phyloP scores from a whole-genome alignment of 78 protist genomes.

The Mastigamoeba balamuthi region DNA sequence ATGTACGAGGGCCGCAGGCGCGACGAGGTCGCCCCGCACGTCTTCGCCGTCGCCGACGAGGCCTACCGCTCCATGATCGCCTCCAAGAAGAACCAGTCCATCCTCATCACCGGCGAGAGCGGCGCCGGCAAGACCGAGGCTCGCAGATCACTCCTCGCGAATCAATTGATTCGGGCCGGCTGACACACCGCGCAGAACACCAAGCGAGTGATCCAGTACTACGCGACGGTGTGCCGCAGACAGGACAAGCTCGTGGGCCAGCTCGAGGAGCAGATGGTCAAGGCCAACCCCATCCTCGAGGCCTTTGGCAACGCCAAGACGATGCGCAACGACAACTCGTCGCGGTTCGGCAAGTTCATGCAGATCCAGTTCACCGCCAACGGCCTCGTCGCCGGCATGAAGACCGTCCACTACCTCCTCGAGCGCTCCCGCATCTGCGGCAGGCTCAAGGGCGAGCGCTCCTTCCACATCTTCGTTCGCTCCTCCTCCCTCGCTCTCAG shows the following conservation, averaged over 20 bases:
- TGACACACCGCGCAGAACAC: slow-evolving; percentile 63
- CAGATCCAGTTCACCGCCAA: slow-evolving; percentile 43
- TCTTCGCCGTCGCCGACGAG: slow-evolving; percentile 28
- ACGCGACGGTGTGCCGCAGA: slow-evolving; percentile 17
- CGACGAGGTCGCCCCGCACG: slow-evolving; percentile 50
- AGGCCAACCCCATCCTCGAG: slow-evolving; percentile 87
- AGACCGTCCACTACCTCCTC: slow-evolving; percentile 60
- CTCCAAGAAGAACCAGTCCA: slow-evolving; percentile 5
- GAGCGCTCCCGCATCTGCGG: slow-evolving; percentile 77
- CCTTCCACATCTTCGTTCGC: slow-evolving; percentile 72
- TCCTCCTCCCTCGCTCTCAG: background rate
- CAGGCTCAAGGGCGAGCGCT: slow-evolving; percentile 73
- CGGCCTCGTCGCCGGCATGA: slow-evolving; percentile 41
- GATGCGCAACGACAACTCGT: slow-evolving; percentile 41
- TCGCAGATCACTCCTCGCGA: slow-evolving; percentile 6
- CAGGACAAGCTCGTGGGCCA: background rate
- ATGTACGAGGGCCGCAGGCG: background rate
- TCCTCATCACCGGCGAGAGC: slow-evolving; percentile 9
- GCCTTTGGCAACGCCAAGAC: slow-evolving; percentile 68
- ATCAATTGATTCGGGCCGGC: slow-evolving; percentile 81
- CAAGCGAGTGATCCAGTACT: slow-evolving; percentile 53
- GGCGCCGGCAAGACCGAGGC: slow-evolving; percentile 23
- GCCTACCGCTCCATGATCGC: slow-evolving; percentile 34
- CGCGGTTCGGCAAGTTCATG: slow-evolving; percentile 58
- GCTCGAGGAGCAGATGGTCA: slow-evolving; percentile 41